These are phyloP conservation scores for Ophiostoma quercus DNA, from an alignment of 2,329 filamentous ascomycete species.

Conservation along the genomic window DNA sequence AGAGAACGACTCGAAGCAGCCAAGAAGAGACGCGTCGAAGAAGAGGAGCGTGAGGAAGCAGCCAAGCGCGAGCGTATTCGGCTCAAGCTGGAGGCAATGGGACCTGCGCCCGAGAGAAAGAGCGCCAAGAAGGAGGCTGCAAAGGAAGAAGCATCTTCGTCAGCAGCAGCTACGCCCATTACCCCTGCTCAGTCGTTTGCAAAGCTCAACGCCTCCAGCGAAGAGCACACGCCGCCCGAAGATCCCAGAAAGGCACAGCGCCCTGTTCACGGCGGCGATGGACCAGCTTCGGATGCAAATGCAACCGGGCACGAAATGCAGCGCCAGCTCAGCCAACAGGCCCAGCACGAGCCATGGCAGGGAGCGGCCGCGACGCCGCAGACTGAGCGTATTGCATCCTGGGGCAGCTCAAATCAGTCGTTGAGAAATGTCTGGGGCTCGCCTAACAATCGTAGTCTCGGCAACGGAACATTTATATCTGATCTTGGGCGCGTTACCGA, in stretches of 20 bases:
- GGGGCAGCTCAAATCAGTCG: slow-evolving; percentile 43
- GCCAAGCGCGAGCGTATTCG: slow-evolving; percentile 65
- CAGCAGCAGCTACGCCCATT: background rate
- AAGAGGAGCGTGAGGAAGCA: slow-evolving; percentile 68
- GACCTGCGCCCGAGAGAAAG: slow-evolving; percentile 57
- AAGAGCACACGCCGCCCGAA: background rate
- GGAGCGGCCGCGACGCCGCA: slow-evolving; percentile 36
- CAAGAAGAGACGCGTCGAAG: slow-evolving; percentile 60
- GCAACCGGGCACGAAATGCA: slow-evolving; percentile 24
- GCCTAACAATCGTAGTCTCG: slow-evolving; percentile 64
- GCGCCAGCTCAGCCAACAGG: slow-evolving; percentile 5
- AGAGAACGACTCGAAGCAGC: slow-evolving; percentile 63
- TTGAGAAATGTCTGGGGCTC: slow-evolving; percentile 68
- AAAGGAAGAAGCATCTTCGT: slow-evolving; percentile 32
- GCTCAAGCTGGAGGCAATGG: slow-evolving; percentile 66
- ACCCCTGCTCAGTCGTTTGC: slow-evolving; percentile 8
- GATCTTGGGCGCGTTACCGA: slow-evolving; percentile 50
- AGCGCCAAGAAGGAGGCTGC: slow-evolving; percentile 50
- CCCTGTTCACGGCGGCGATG: background rate
- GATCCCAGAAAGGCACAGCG: background rate
- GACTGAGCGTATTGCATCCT: slow-evolving; percentile 46
- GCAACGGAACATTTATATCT: slow-evolving; percentile 70
- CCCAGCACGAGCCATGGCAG: slow-evolving; percentile 35
- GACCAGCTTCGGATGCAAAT: background rate
- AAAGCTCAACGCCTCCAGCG: slow-evolving; percentile 1